phyloP scores from a whole-genome alignment of 495 filamentous ascomycete genomes.

The Pseudotulostoma volvatum region DNA sequence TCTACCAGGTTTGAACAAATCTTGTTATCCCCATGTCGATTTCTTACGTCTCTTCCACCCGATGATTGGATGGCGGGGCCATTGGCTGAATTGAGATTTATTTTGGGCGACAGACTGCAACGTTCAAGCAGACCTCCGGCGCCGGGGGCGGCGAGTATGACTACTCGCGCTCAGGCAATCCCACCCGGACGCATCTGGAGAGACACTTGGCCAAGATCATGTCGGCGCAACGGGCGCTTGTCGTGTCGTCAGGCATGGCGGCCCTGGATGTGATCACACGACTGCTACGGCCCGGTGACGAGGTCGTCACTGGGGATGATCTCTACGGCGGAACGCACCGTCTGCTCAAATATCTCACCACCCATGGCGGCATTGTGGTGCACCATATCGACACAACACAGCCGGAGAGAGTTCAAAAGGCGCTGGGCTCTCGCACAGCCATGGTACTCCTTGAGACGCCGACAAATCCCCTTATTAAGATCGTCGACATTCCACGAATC shows the following conservation, averaged over 20 bases:
- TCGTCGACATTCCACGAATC: conserved; percentile 76
- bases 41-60: neutral
- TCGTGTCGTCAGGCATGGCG: conserved; percentile 92
- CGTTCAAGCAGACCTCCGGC: conserved; percentile 84
- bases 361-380: conserved; percentile 75
- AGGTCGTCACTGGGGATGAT: conserved; percentile 93
- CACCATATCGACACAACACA: conserved; percentile 91
- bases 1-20: conserved; percentile 54
- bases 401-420: conserved; percentile 46
- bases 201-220: conserved; percentile 97
- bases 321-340: conserved; percentile 93
- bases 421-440: conserved; percentile 61
- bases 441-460: conserved; percentile 96
- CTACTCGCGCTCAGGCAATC: conserved; percentile 94
- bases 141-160: conserved; percentile 77
- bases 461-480: conserved; percentile 95
- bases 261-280: conserved; percentile 95
- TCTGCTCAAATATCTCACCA: conserved; percentile 76
- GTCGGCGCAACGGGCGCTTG: conserved; percentile 77
- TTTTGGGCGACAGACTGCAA: conserved; percentile 52
- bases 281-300: conserved; percentile 79
- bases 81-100: conserved; percentile 5
- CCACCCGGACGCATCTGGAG: conserved; percentile 89
- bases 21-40: too few relatives aligned
- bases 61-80: neutral